Evolutionary conservation across 2,329 filamentous ascomycete species (phyloP), one percentile per base, ranked within the genome.

Genomic region (Lasiodiplodia theobromae): DNA sequence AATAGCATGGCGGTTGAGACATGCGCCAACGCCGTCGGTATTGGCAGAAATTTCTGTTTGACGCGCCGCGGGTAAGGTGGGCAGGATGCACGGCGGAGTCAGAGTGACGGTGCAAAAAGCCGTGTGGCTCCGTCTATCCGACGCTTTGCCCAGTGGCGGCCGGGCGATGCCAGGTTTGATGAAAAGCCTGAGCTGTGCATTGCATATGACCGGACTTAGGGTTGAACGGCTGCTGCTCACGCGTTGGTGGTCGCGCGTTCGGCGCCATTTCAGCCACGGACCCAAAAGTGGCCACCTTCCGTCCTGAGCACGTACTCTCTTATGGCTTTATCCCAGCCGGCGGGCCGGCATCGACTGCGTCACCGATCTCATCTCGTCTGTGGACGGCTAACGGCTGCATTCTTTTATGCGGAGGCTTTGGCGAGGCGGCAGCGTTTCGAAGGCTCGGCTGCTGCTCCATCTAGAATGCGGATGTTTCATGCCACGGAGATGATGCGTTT

Each of bases 241-340:
- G 38, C 52, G 52, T 64, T 64, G 60, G 53, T 67, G 65, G 52
- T 67, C 65, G 65, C 65, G 65, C 65, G 65, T 66, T 67, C 65
- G 65, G 65, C 65, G 65, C 65, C 53, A 57, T 54, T 58, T 56
- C 52, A 67, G 52, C 65, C 65, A 67, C 65, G 34, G 65, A 54
- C 54, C 52, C 25, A 67, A 8, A 34, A 49, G 38, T 18, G 65
- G 51, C 65, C 65, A 67, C 65, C 65, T 67, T 57, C 65, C 53
- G 65, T 67, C 65, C 65, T 67, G 65, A 67, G 65, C 65, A 52
- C 40, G 21, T 34, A 18, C 31, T 47, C 28, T 47, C n/a, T 51
- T 63, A 51, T 51, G 44, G 34, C 58, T 10, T 47, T 52, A 52
- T 64, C 51, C 62, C n/a, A 44, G 51, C 51, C 14, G 47, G 34